Base-by-base conservation (phyloP, 2,329 filamentous ascomycete genomes). In the Escovopsis sp. region DNA sequence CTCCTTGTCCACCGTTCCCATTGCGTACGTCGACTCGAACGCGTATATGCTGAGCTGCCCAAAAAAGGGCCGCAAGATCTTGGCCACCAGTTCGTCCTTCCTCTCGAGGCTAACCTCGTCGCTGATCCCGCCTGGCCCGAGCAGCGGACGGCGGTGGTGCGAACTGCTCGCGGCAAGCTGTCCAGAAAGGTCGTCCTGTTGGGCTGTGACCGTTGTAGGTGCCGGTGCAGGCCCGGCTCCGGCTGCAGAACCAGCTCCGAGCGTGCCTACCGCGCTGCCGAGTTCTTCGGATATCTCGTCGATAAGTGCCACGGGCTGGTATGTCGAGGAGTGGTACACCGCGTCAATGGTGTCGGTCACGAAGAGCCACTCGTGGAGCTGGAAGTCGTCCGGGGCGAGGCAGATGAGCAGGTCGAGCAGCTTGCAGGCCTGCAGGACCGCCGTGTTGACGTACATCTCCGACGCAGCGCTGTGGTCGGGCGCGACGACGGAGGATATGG, bases 321-420 rank as follows among this genome's bases (percentile, higher is more conserved):
- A 79, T 35, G 66, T 62, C 12, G 73, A 60, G 0, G 84, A 77
- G 11, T 82, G 76, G 57, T 98, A 93, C 25, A 98, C 82, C 1
- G 90, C 87, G 48, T 98, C 90, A 43, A 94, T 87, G 12, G 88
- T 96, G 56, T 98, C 90, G 2, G 86, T 93, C 37, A 98, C 78
- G 55, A 94, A 98, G 4, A 96, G 72, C 90, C 90, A 98, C 62
- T 94, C 85, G 49, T 93, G 80, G n/a, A 96, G 71, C 56, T 96
- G 90, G 58, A 96, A 98, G 54, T 98, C 90, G 46, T 98, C 90
- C 0, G 87, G 88, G 4, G 82, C 79, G 7, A 87, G 66, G 30
- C 85, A 78, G 12, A 96, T 70, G n/a, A 98, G 66, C 15, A 86
- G 65, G 50, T 98, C 90, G 4, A 98, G 69, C 3, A 98, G 68